Conservation (phyloP, 306 rosid genomes). For the Acacia melanoxylon region DNA sequence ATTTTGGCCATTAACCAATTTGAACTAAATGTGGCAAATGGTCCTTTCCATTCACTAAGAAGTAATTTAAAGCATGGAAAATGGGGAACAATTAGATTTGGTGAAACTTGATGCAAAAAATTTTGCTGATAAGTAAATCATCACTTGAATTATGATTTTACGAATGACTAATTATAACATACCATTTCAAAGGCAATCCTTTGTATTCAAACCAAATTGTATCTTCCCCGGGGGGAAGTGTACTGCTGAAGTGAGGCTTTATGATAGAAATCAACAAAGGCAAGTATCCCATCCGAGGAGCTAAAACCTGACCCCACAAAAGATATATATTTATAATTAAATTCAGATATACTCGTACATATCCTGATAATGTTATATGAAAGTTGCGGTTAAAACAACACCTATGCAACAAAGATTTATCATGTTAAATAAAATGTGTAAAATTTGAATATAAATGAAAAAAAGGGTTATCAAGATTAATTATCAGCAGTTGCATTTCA, state of each 20-base stretch:
- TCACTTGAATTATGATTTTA: not conserved
- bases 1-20: not conserved
- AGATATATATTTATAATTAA: not conserved
- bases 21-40: not conserved
- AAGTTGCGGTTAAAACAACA: constrained; percentile 6
- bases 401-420: not conserved
- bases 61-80: not conserved
- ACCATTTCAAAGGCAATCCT: constrained; percentile 95
- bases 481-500: not conserved
- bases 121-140: not conserved
- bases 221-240: constrained; percentile 90
- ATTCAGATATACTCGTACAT: not conserved
- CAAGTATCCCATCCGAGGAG: constrained; percentile 86
- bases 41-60: not conserved
- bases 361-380: not conserved
- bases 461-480: not conserved
- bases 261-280: constrained; percentile 76
- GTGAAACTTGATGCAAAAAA: not conserved
- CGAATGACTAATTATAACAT: not conserved
- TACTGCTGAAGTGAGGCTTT: constrained; percentile 72
- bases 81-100: not conserved
- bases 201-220: constrained; percentile 93
- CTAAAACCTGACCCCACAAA: constrained; percentile 63
- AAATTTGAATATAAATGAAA: not conserved
- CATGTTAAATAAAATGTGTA: not conserved